A percentile compares a stretch with the other conserved stretches of the same genome.
Evolutionary conservation across 2,329 filamentous ascomycete genomes (phyloP).

Genomic region (Monilinia vaccinii-corymbosi): DNA sequence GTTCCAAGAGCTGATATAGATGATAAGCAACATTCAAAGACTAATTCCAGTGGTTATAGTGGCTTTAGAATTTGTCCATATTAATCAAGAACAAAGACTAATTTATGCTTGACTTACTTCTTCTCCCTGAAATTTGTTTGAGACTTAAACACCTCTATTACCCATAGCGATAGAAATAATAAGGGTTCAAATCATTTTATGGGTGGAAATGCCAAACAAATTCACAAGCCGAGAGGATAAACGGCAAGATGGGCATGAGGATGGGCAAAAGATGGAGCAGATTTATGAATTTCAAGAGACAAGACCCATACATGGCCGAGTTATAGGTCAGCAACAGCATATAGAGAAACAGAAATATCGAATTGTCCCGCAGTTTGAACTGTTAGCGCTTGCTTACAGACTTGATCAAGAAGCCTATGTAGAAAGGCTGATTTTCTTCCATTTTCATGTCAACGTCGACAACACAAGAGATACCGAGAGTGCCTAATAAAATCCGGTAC

Average conservation of each 20-base stretch:
- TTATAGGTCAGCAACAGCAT: background rate
- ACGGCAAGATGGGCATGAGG: background rate
- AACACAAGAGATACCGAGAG: background rate
- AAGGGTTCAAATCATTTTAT: background rate
- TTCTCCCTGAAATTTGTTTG: background rate
- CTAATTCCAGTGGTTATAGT: constrained; percentile 1
- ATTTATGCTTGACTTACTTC: background rate
- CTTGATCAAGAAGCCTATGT: background rate
- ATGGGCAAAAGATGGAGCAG: constrained; percentile 6
- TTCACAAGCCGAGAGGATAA: background rate
- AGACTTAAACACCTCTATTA: background rate
- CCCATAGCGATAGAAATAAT: background rate
- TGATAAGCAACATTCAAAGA: constrained; percentile 4
- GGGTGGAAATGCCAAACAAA: background rate
- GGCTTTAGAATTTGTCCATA: background rate
- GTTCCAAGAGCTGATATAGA: background rate
- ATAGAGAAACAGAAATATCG: background rate
- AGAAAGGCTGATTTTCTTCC: background rate
- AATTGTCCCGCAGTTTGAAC: background rate
- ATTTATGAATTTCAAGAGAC: background rate
- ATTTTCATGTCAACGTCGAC: background rate
- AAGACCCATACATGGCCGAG: background rate
- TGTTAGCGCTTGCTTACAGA: background rate
- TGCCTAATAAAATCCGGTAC: background rate
- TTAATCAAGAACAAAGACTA: background rate